Evolutionary conservation across 1,284 basidiomycete species (phyloP).

Genomic region (Exobasidium cylindrosporum): DNA sequence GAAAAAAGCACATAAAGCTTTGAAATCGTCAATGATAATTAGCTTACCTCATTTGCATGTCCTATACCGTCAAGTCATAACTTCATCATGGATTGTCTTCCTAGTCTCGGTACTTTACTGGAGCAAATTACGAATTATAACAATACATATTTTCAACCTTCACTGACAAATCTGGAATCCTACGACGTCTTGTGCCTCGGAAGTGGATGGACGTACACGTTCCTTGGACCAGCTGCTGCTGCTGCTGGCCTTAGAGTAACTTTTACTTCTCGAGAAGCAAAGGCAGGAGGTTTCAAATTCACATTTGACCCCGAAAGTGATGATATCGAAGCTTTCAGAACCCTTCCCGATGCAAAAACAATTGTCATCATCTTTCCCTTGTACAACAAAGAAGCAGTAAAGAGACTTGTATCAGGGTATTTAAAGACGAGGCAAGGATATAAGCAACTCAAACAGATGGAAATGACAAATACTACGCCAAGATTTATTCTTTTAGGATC

Average conservation of each 20-base stretch:
- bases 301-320: conserved; percentile 52
- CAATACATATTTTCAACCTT: neutral
- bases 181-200: conserved; percentile 67
- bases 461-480: conserved; percentile 18
- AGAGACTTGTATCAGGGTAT: conserved; percentile 32
- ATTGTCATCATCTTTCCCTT: conserved; percentile 64
- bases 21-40: too few relatives aligned
- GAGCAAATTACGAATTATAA: neutral
- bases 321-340: conserved; percentile 55
- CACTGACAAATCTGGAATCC: neutral
- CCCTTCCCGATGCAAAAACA: conserved; percentile 63
- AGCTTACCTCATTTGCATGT: too few relatives aligned
- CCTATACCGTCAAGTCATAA: too few relatives aligned
- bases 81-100: conserved; percentile 4
- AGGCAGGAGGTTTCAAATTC: conserved; percentile 46
- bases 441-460: neutral
- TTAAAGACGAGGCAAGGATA: neutral
- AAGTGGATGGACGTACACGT: conserved; percentile 68
- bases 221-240: conserved; percentile 63
- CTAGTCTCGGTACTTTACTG: neutral
- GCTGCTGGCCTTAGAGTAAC: conserved; percentile 46
- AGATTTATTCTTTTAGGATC: conserved; percentile 45
- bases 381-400: conserved; percentile 27
- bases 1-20: too few relatives aligned
- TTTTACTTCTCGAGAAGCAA: conserved; percentile 62